phyloP scores from a whole-genome alignment of 1,284 basidiomycete genomes.

The Boletellus sp. region DNA sequence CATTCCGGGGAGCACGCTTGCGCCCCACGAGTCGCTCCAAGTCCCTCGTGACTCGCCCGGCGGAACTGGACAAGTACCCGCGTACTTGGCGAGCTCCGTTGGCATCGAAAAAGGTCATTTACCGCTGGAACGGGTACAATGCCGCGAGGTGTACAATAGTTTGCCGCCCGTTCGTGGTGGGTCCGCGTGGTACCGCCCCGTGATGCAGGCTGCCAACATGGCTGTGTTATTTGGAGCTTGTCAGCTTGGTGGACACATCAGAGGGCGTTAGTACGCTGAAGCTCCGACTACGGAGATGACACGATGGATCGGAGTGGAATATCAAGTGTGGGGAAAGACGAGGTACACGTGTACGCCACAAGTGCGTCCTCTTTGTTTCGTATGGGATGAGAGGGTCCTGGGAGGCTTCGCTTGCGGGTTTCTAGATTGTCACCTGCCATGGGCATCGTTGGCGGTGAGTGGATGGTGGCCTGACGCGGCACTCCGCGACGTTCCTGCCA shows the following conservation, averaged over 20 bases:
- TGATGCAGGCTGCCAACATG: background rate
- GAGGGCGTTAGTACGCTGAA: constrained; percentile 2
- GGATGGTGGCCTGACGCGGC: background rate
- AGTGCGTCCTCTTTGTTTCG: background rate
- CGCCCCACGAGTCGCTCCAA: constrained; percentile 8
- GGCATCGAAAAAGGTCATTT: background rate
- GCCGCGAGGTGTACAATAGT: background rate
- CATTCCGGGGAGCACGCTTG: constrained; percentile 19
- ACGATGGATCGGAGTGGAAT: constrained; percentile 3
- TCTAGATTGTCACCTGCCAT: too few relatives aligned
- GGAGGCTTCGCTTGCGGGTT: too few relatives aligned
- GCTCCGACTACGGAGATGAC: constrained; percentile 1
- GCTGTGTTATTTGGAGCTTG: background rate
- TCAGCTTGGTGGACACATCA: constrained; percentile 5
- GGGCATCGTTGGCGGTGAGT: too few relatives aligned
- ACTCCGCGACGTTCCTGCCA: constrained; percentile 10
- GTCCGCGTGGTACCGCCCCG: background rate
- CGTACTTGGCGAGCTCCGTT: constrained; percentile 8
- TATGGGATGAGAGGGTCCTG: too few relatives aligned
- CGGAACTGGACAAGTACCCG: background rate
- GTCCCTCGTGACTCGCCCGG: constrained; percentile 12
- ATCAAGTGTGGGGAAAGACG: constrained; percentile 11
- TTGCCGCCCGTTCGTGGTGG: background rate
- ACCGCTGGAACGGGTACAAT: background rate
- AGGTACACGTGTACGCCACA: constrained; percentile 2